Percentiles rank a stretch among this genome's conserved stretches.
These are phyloP conservation scores for Podospora anserina DNA, from an alignment of 495 filamentous ascomycete species.

Conservation along the genomic window DNA sequence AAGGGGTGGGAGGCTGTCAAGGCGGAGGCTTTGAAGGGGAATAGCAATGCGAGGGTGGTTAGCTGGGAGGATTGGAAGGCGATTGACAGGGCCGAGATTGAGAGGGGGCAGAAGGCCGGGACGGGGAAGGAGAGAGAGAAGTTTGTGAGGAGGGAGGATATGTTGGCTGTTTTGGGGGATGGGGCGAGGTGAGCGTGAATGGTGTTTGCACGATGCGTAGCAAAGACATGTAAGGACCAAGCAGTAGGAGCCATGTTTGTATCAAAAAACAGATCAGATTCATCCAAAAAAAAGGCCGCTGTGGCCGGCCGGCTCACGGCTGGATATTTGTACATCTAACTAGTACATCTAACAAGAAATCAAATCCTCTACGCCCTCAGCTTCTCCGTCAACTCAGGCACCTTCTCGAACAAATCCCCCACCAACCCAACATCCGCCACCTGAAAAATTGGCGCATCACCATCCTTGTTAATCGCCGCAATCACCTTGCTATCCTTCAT, in stretches of 20 bases:
- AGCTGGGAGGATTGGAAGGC: slow-evolving; percentile 82
- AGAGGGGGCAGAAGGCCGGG: slow-evolving; percentile 52
- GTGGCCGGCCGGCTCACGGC: background rate
- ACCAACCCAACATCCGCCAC: slow-evolving; percentile 93
- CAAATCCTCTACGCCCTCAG: slow-evolving; percentile 52
- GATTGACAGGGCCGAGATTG: slow-evolving; percentile 76
- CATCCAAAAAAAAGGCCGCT: background rate
- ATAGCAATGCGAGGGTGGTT: slow-evolving; percentile 47
- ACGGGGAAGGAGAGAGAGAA: slow-evolving; percentile 81
- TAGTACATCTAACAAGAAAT: slow-evolving; percentile 7
- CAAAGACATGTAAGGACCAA: too few species aligned
- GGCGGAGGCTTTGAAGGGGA: slow-evolving; percentile 27
- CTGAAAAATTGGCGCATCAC: slow-evolving; percentile 97
- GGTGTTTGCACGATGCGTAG: background rate
- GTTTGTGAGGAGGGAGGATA: slow-evolving; percentile 70
- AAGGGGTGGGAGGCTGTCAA: slow-evolving; percentile 76
- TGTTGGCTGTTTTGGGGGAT: slow-evolving; percentile 61
- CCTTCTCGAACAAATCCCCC: slow-evolving; percentile 91
- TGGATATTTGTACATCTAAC: slow-evolving; percentile 4
- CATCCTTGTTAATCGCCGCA: slow-evolving; percentile 96
- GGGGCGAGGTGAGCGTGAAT: background rate
- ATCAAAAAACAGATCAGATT: background rate
- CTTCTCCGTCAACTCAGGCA: slow-evolving; percentile 96
- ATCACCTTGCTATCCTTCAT: slow-evolving; percentile 99
- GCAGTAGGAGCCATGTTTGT: too few species aligned